Percentiles rank a stretch among this genome's conserved stretches.
Evolutionary conservation across 805 yeast genomes (phyloP).

Genomic region (Candida bentonensis): DNA sequence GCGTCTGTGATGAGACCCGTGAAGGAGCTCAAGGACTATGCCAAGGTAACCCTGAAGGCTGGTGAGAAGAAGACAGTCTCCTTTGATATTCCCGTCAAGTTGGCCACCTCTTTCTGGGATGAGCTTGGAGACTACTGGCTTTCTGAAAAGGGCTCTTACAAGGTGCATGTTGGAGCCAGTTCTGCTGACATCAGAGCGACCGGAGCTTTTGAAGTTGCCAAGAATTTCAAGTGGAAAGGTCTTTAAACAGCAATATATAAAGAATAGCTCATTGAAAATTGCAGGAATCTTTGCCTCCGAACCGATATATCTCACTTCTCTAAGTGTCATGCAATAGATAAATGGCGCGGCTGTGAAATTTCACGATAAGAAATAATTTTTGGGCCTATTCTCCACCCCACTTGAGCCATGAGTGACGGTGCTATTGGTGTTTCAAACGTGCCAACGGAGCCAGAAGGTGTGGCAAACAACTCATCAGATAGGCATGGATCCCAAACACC

Average conservation of each 20-base stretch:
- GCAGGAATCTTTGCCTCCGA: no score
- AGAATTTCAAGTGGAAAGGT: constrained; percentile 16
- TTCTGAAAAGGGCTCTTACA: constrained; percentile 36
- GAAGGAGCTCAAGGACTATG: constrained; percentile 48
- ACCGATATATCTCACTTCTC: no score
- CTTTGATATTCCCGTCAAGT: constrained; percentile 30
- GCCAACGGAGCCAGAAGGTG: no score
- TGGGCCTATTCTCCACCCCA: no score
- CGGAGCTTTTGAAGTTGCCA: constrained; percentile 9
- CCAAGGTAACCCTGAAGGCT: constrained; percentile 32
- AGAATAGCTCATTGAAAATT: no score
- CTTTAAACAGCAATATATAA: constrained; percentile 7
- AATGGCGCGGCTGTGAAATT: no score
- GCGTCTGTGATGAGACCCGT: constrained; percentile 35
- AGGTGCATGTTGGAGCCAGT: constrained; percentile 17
- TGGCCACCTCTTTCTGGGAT: constrained; percentile 42
- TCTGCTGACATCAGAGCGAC: constrained; percentile 6
- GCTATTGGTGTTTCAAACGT: no score
- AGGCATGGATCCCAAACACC: no score
- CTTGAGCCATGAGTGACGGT: no score
- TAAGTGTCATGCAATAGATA: no score
- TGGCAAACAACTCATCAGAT: no score
- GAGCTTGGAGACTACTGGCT: constrained; percentile 36
- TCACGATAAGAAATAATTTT: no score
- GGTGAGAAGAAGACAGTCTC: constrained; percentile 29